phyloP scores from a whole-genome alignment of 495 filamentous ascomycete genomes.

The Talaromyces borbonicus region DNA sequence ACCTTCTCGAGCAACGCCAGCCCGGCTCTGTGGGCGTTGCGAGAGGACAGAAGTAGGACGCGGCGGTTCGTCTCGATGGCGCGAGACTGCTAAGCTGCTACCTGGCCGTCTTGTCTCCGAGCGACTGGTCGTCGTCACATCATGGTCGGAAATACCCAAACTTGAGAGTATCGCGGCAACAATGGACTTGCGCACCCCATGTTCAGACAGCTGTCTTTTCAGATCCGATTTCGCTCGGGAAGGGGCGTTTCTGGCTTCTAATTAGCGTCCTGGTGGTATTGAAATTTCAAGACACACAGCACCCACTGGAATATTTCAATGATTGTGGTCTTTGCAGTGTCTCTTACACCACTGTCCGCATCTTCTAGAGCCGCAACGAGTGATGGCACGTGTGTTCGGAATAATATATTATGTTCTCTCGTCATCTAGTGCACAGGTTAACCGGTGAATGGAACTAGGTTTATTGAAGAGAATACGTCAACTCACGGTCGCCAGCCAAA shows the following conservation, averaged over 20 bases:
- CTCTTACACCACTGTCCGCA: constrained; percentile 75
- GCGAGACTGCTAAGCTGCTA: constrained; percentile 6
- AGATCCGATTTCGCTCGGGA: constrained; percentile 79
- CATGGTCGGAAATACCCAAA: constrained; percentile 43
- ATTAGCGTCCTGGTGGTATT: too few species aligned
- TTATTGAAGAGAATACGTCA: constrained; percentile 8
- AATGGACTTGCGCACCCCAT: constrained; percentile 77
- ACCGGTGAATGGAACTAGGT: too few species aligned
- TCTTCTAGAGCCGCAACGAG: constrained; percentile 84
- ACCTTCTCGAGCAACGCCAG: constrained; percentile 6
- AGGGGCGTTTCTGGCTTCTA: constrained; percentile 64
- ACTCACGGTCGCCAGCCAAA: constrained; percentile 65
- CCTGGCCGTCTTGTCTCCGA: constrained; percentile 9
- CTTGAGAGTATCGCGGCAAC: constrained; percentile 65
- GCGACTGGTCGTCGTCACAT: constrained; percentile 15
- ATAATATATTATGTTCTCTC: constrained; percentile 62
- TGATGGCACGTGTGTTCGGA: constrained; percentile 69
- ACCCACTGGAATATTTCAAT: constrained; percentile 75
- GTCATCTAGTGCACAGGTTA: constrained; percentile 70
- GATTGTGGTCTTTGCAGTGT: constrained; percentile 68
- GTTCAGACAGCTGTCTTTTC: constrained; percentile 66
- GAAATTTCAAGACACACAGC: not conserved
- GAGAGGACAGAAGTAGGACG: constrained; percentile 10
- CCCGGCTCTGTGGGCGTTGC: constrained; percentile 6
- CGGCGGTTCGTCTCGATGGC: constrained; percentile 9